A percentile compares a stretch with the other conserved stretches of the same genome.
These are phyloP conservation scores for Oryza punctata DNA, from an alignment of 176 grass and related monocot species.

Conservation along the genomic window DNA sequence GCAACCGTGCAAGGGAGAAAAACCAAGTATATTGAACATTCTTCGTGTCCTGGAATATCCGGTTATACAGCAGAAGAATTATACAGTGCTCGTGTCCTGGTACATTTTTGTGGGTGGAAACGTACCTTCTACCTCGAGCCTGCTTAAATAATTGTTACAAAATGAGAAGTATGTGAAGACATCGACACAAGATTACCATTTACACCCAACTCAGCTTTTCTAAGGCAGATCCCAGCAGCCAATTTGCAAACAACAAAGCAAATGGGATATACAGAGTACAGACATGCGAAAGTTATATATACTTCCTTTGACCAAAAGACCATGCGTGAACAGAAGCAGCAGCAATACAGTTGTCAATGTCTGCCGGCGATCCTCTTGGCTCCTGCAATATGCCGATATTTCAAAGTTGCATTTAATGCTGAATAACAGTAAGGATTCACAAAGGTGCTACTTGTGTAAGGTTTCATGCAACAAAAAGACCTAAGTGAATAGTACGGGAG, in stretches of 20 bases:
- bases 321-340: background rate
- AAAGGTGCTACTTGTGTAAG: background rate
- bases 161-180: background rate
- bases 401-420: background rate
- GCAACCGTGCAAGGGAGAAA: no score
- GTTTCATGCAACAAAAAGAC: background rate
- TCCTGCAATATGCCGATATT: slow-evolving; percentile 6
- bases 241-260: background rate
- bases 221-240: background rate
- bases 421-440: background rate
- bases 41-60: background rate
- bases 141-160: slow-evolving; percentile 1
- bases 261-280: background rate
- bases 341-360: background rate
- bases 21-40: background rate
- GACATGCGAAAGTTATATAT: background rate
- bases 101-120: background rate
- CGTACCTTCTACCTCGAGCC: background rate
- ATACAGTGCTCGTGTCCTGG: background rate
- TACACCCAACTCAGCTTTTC: background rate
- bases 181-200: background rate
- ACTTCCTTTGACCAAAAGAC: no score
- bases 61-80: background rate
- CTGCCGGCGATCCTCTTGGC: background rate
- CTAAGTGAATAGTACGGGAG: background rate